phyloP scores from a whole-genome alignment of 805 yeast species.

The Diddensiella transvaalensis region DNA sequence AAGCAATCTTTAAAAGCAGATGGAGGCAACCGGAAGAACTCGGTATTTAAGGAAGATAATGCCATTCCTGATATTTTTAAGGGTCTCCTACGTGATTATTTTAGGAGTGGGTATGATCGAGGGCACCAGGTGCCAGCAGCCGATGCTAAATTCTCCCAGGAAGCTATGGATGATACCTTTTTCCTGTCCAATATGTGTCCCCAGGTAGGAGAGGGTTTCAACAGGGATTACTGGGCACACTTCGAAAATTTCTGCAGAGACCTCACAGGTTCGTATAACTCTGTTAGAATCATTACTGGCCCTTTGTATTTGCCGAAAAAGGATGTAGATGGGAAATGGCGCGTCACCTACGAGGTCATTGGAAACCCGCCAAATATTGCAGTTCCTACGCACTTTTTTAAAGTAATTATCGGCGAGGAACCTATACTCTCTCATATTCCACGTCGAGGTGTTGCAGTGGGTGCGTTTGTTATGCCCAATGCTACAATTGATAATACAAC shows the following conservation, averaged over 20 bases:
- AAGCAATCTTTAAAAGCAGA: constrained; percentile 52
- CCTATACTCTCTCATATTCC: constrained; percentile 36
- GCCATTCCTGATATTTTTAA: constrained; percentile 71
- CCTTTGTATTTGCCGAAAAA: constrained; percentile 83
- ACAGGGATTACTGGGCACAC: constrained; percentile 97
- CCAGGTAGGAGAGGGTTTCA: constrained; percentile 96
- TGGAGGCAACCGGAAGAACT: constrained; percentile 66
- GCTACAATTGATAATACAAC: constrained; percentile 67
- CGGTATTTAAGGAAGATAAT: constrained; percentile 86
- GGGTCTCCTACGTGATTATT: constrained; percentile 76
- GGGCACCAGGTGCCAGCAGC: constrained; percentile 99
- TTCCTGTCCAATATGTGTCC: constrained; percentile 88
- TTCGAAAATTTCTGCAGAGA: constrained; percentile 85
- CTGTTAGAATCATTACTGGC: constrained; percentile 88
- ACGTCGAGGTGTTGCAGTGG: constrained; percentile 55
- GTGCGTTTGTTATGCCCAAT: constrained; percentile 92
- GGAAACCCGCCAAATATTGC: constrained; percentile 97
- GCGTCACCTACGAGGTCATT: constrained; percentile 85
- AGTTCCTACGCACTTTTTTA: constrained; percentile 96
- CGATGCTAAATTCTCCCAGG: constrained; percentile 84
- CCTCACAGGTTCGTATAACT: constrained; percentile 63
- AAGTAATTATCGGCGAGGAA: constrained; percentile 79
- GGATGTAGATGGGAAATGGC: constrained; percentile 77
- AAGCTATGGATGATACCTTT: constrained; percentile 95
- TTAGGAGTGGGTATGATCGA: constrained; percentile 92